These are phyloP conservation scores for Ophiostoma ulmi DNA, from an alignment of 2,329 filamentous ascomycete genomes.

Conservation along the genomic window DNA sequence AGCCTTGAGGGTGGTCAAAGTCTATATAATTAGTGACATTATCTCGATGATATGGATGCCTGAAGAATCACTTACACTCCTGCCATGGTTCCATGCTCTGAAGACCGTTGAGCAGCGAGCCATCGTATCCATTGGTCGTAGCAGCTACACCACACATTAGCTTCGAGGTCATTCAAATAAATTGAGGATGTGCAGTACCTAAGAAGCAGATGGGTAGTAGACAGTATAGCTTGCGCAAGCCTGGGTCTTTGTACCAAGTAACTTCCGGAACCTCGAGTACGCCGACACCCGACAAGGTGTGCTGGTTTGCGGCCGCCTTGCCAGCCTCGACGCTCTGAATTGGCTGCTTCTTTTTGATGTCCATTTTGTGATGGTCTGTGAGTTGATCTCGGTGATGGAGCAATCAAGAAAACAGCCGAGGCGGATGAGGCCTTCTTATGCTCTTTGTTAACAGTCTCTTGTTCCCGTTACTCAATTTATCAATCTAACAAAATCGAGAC, in stretches of 20 bases:
- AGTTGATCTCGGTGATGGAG: background rate
- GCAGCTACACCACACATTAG: conserved; percentile 8
- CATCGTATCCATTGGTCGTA: conserved; percentile 35
- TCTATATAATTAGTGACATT: background rate
- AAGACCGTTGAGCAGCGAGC: conserved; percentile 35
- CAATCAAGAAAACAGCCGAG: background rate
- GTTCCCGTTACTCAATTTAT: background rate
- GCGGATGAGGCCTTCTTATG: conserved; percentile 3
- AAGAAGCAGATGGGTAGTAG: conserved; percentile 14
- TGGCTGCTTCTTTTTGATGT: conserved; percentile 6
- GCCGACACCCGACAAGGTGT: background rate
- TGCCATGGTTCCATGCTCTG: conserved; percentile 35
- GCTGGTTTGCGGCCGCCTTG: background rate
- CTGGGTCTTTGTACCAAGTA: conserved; percentile 12
- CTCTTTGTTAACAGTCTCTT: background rate
- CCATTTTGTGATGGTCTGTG: background rate
- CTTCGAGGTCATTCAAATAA: no score
- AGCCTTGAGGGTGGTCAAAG: conserved; percentile 32
- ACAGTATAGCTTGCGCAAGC: conserved; percentile 7
- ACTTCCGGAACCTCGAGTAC: conserved; percentile 8
- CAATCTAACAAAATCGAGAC: background rate
- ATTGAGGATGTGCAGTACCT: background rate
- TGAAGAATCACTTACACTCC: conserved; percentile 19
- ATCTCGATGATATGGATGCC: background rate
- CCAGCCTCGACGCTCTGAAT: background rate